A percentile compares a stretch with the other conserved stretches of the same genome.
These are phyloP conservation scores for Pichia norvegensis DNA, from an alignment of 1,139 yeast genomes.

Conservation along the genomic window DNA sequence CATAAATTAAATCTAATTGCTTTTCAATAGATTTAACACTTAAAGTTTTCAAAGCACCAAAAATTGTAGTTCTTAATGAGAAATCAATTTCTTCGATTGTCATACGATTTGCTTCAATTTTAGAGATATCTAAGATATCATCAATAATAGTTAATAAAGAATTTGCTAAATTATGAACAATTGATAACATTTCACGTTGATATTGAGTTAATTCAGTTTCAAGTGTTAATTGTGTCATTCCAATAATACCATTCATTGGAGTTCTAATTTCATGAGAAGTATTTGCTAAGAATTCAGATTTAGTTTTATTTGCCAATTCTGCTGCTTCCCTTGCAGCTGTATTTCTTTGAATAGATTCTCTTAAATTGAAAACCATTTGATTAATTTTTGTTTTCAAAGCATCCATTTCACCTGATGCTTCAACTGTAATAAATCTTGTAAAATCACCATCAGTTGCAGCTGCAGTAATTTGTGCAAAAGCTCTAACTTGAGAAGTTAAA, in stretches of 20 bases:
- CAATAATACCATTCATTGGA: slow-evolving; percentile 87
- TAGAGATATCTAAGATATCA: slow-evolving; percentile 83
- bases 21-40: slow-evolving; percentile 87
- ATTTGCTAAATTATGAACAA: slow-evolving; percentile 79
- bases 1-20: slow-evolving; percentile 69
- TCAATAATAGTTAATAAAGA: slow-evolving; percentile 78
- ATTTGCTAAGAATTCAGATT: slow-evolving; percentile 82
- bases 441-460: slow-evolving; percentile 94
- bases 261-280: slow-evolving; percentile 91
- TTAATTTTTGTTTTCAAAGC: slow-evolving; percentile 84
- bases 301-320: slow-evolving; percentile 82
- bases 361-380: slow-evolving; percentile 81
- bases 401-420: slow-evolving; percentile 91
- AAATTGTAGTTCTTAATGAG: slow-evolving; percentile 75
- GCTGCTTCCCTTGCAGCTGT: slow-evolving; percentile 94
- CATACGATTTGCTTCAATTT: slow-evolving; percentile 89
- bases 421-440: slow-evolving; percentile 82
- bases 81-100: slow-evolving; percentile 84
- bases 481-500: slow-evolving; percentile 85
- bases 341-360: slow-evolving; percentile 85
- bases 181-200: slow-evolving; percentile 82
- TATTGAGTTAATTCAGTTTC: slow-evolving; percentile 84
- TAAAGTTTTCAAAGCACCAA: slow-evolving; percentile 78
- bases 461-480: slow-evolving; percentile 87
- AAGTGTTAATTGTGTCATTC: slow-evolving; percentile 82